Percentiles rank a stretch among this genome's conserved stretches.
These are phyloP conservation scores for Paraphoma chrysanthemicola DNA, from an alignment of 2,329 filamentous ascomycete genomes.

Conservation along the genomic window DNA sequence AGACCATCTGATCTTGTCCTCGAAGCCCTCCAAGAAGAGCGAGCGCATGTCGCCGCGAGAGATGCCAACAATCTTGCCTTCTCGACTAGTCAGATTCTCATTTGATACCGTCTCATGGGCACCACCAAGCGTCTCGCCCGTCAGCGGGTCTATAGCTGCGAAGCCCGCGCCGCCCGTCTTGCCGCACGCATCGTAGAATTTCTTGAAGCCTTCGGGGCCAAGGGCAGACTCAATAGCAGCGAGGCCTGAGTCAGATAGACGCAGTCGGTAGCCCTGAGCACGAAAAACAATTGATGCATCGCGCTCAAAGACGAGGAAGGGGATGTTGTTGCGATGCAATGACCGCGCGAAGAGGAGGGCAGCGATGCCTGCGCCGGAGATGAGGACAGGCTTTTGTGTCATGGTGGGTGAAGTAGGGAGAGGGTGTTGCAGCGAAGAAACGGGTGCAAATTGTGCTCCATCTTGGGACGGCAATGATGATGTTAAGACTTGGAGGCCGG, in stretches of 20 bases:
- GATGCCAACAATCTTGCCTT: slow-evolving; percentile 67
- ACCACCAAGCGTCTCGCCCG: slow-evolving; percentile 53
- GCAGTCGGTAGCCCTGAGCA: slow-evolving; percentile 68
- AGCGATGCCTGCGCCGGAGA: slow-evolving; percentile 41
- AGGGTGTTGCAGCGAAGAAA: not conserved
- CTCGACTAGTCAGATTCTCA: slow-evolving; percentile 57
- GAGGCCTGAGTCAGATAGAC: slow-evolving; percentile 63
- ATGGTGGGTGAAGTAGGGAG: slow-evolving; percentile 14
- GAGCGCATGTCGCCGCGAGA: slow-evolving; percentile 68
- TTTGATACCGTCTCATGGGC: slow-evolving; percentile 16
- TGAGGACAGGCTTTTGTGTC: slow-evolving; percentile 50
- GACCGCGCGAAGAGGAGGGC: slow-evolving; percentile 41
- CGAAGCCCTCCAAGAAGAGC: slow-evolving; percentile 64
- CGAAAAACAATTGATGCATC: slow-evolving; percentile 62
- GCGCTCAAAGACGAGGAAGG: slow-evolving; percentile 47
- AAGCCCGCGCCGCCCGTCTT: slow-evolving; percentile 67
- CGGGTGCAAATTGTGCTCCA: not conserved
- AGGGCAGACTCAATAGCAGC: slow-evolving; percentile 68
- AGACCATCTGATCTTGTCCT: slow-evolving; percentile 62
- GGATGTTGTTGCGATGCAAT: slow-evolving; percentile 36
- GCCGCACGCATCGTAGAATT: slow-evolving; percentile 66
- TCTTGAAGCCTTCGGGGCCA: slow-evolving; percentile 54
- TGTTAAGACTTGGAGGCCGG: not conserved
- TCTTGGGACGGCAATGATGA: not conserved
- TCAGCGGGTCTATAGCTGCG: slow-evolving; percentile 59